phyloP scores from a whole-genome alignment of 139 green algal species.

The Yamagishiella unicocca region DNA sequence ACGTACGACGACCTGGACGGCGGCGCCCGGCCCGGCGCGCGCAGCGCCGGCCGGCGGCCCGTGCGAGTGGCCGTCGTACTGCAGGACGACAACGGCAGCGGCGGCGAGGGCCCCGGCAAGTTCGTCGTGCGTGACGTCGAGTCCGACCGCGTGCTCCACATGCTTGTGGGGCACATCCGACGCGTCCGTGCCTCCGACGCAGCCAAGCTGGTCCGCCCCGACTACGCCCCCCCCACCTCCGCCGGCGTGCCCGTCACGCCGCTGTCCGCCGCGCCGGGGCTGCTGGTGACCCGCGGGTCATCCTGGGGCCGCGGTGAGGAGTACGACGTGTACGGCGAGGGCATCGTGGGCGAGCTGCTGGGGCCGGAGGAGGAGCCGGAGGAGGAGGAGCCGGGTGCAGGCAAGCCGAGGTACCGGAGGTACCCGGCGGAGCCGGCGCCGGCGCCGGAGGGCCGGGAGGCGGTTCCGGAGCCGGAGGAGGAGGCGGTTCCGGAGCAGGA shows the following conservation, averaged over 20 bases:
- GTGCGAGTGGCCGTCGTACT: slow-evolving; percentile 14
- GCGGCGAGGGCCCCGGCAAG: not conserved
- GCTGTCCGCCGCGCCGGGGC: slow-evolving; percentile 23
- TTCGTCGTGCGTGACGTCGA: slow-evolving; percentile 52
- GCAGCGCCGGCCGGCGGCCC: not conserved
- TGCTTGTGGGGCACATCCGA: slow-evolving; percentile 37
- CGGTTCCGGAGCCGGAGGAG: no score
- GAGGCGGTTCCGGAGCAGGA: no score
- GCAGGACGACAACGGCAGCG: not conserved
- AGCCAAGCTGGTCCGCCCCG: slow-evolving; percentile 26
- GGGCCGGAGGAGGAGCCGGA: not conserved
- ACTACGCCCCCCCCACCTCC: slow-evolving; percentile 52
- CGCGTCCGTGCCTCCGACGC: slow-evolving; percentile 26
- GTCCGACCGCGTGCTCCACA: slow-evolving; percentile 35
- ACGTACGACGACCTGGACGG: slow-evolving; percentile 21
- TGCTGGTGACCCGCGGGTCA: slow-evolving; percentile 34
- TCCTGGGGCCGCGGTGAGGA: not conserved
- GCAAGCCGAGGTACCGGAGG: not conserved
- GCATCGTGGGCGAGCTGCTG: slow-evolving; percentile 30
- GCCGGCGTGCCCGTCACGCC: slow-evolving; percentile 51
- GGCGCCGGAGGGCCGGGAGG: no score
- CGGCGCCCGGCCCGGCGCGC: no score
- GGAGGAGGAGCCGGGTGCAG: not conserved
- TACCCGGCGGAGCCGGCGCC: not conserved
- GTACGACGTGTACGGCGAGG: slow-evolving; percentile 37